Evolutionary conservation across 2,329 filamentous ascomycete species (phyloP).

Genomic region (Colletotrichum spinosum): DNA sequence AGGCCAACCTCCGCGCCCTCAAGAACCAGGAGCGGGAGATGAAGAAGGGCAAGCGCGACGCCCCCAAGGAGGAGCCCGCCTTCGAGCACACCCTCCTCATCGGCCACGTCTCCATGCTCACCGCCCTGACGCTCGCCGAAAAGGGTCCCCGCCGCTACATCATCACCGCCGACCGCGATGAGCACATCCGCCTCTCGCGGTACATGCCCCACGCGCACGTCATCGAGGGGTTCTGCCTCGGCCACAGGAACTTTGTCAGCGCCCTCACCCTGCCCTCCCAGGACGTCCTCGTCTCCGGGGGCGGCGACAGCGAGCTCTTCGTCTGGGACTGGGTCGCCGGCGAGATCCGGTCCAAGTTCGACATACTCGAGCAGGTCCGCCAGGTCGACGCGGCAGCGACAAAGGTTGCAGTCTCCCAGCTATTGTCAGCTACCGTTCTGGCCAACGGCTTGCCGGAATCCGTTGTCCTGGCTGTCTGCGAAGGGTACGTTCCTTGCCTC

Average conservation of each 20-base stretch:
- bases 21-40: constrained; percentile 62
- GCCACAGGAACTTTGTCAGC: constrained; percentile 87
- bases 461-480: constrained; percentile 53
- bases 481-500: constrained; percentile 52
- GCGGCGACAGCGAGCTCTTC: constrained; percentile 82
- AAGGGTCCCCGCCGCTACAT: constrained; percentile 60
- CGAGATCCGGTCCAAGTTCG: constrained; percentile 63
- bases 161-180: constrained; percentile 67
- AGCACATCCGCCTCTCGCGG: constrained; percentile 89
- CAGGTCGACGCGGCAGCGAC: constrained; percentile 45
- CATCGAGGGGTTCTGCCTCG: constrained; percentile 90
- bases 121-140: constrained; percentile 72
- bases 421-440: constrained; percentile 48
- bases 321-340: constrained; percentile 84
- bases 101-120: constrained; percentile 96
- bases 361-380: constrained; percentile 57
- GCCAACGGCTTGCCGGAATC: constrained; percentile 31
- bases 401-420: constrained; percentile 61
- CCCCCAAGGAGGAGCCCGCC: constrained; percentile 52
- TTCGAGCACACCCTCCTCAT: constrained; percentile 86
- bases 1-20: constrained; percentile 71
- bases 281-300: constrained; percentile 83
- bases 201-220: constrained; percentile 86
- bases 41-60: constrained; percentile 40
- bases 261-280: constrained; percentile 75